Base-by-base conservation (phyloP, 352 stramenopile genomes). In the Pythium folliculosum region DNA sequence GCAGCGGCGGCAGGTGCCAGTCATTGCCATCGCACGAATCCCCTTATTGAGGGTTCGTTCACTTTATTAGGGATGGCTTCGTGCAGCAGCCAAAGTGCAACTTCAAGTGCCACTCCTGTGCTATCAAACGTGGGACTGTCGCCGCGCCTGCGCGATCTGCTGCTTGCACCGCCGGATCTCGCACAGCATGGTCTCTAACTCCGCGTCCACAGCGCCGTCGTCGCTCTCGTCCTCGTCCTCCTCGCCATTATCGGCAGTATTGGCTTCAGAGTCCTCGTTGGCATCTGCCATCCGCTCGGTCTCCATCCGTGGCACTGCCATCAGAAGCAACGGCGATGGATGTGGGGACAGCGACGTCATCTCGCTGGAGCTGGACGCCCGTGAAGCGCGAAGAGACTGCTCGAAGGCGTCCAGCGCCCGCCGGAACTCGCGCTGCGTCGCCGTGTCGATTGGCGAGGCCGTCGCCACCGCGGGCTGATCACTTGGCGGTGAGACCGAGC, bases 341-440 rank as follows among this genome's bases (percentile, higher is more conserved):
- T n/a, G 35, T 12, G n/a, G 40, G 5, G 9, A 3, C 35, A 5
- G 35, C 14, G 40, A 47, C 2, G 40, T 16, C 1, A 47, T 47
- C 14, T 19, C 57, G n/a, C 13, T 53, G 22, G 27, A 47, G 17
- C 10, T 35, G 50, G 40, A 49, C n/a, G 62, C 54, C 2, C 51
- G 69, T 19, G 40, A 49, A 7, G 62, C 54, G 2, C 51, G 69
- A n/a, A 89, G 57, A n/a, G 72, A 89, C 50, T 67, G 68, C 48
- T 77, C 77, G 60, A 87, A 86, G 53, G 84, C 77, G 59, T 69
- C 56, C 22, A 89, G 60, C 8, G 80, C 78, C 5, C 65, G 60
- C 0, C 78, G 61, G 61, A 87, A 87, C 66, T 86, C 78, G 14
- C 69, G 48, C 22, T 79, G 76, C 48, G 81, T 78, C 16, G 49